phyloP scores from a whole-genome alignment of 768 basidiomycete species.

The Dentipellis fragilis region DNA sequence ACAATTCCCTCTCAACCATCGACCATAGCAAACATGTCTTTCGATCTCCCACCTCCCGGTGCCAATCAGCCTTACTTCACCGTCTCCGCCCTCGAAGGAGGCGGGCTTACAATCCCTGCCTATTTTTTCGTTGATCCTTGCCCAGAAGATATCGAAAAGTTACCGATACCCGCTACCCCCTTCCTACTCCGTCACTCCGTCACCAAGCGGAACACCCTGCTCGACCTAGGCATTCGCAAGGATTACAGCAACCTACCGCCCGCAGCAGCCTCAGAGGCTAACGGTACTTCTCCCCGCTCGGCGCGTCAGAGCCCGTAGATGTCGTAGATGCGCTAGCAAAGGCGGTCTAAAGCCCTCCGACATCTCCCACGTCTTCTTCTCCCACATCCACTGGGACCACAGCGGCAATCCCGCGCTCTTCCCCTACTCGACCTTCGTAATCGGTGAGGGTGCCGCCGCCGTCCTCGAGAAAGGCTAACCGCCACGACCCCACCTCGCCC shows the following conservation, averaged over 20 bases:
- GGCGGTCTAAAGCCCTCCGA: constrained; percentile 7
- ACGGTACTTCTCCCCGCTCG: background rate
- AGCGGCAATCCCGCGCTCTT: constrained; percentile 7
- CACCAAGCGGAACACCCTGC: constrained; percentile 3
- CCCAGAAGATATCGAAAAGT: background rate
- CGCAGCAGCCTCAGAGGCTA: background rate
- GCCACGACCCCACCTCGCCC: background rate
- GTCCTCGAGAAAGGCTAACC: constrained; percentile 1
- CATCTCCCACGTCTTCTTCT: constrained; percentile 3
- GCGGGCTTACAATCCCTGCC: constrained; percentile 11
- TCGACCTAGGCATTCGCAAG: constrained; percentile 11
- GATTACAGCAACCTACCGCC: constrained; percentile 4
- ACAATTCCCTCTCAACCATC: background rate
- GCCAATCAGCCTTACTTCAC: constrained; percentile 3
- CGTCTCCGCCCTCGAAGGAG: constrained; percentile 12
- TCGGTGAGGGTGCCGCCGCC: background rate
- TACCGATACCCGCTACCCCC: constrained; percentile 1
- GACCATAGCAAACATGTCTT: background rate
- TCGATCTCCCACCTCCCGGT: constrained; percentile 3
- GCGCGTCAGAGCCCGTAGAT: background rate
- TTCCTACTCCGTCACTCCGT: constrained; percentile 9
- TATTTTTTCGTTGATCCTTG: constrained; percentile 11
- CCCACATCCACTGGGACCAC: constrained; percentile 12
- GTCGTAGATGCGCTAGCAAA: constrained; percentile 3
- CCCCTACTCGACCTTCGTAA: constrained; percentile 3